Conservation (phyloP, 2,329 filamentous ascomycete genomes). For the Metarhizium album region DNA sequence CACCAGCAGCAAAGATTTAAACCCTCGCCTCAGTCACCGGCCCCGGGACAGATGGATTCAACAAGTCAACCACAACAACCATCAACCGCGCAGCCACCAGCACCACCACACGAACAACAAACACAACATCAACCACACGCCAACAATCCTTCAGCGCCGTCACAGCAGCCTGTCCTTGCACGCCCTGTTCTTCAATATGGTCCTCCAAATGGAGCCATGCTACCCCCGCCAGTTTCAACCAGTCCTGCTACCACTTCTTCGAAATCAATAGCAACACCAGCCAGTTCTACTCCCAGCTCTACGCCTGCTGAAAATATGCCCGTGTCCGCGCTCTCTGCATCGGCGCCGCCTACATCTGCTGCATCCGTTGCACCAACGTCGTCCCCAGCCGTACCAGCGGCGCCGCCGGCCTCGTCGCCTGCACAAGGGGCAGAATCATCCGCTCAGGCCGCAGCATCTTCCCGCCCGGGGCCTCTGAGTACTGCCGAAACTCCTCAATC, state of each 20-base stretch:
- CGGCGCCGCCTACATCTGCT: slow-evolving; percentile 8
- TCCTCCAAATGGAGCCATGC: slow-evolving; percentile 51
- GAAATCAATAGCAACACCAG: slow-evolving; percentile 10
- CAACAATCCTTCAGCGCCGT: neutral
- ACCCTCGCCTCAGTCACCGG: slow-evolving; percentile 4
- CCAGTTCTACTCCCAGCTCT: slow-evolving; percentile 2
- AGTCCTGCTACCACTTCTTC: slow-evolving; percentile 8
- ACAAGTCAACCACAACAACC: slow-evolving; percentile 11
- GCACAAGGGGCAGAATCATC: neutral
- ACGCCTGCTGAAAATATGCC: neutral
- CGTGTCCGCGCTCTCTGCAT: neutral
- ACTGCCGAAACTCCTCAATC: slow-evolving; percentile 5
- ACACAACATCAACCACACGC: slow-evolving; percentile 12
- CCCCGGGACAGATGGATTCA: slow-evolving; percentile 5
- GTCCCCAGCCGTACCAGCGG: slow-evolving; percentile 9
- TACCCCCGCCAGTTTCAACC: slow-evolving; percentile 35
- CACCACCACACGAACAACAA: too few relatives aligned
- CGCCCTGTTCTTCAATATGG: slow-evolving; percentile 57
- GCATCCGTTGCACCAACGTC: slow-evolving; percentile 13
- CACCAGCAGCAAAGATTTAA: slow-evolving; percentile 17
- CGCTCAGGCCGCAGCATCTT: slow-evolving; percentile 1
- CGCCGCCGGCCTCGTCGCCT: slow-evolving; percentile 6
- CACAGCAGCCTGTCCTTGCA: slow-evolving; percentile 9
- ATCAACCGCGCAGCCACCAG: neutral
- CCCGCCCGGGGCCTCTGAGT: slow-evolving; percentile 4